Percentiles rank a stretch among this genome's conserved stretches.
Conservation (phyloP, 169 alveolate species). For the Plasmodium adleri region DNA sequence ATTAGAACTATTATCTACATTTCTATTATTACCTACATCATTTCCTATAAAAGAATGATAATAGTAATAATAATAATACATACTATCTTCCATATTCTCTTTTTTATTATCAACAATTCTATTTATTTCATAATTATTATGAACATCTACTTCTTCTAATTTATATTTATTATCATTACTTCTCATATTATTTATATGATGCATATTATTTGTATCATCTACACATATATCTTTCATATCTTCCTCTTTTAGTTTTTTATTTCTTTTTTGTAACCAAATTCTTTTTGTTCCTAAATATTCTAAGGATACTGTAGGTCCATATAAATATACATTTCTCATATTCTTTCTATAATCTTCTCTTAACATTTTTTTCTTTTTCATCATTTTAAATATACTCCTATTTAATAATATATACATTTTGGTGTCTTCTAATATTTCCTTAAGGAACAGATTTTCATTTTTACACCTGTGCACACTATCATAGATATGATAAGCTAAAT, state of each 20-base stretch:
- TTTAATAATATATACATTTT: slow-evolving; percentile 19
- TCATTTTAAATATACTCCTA: slow-evolving; percentile 13
- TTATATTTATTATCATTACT: too few species aligned
- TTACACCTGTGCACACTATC: too few species aligned
- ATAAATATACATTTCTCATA: slow-evolving; percentile 8
- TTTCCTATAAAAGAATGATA: slow-evolving; percentile 7
- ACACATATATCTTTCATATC: too few species aligned
- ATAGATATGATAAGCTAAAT: too few species aligned
- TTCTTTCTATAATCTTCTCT: slow-evolving; percentile 9
- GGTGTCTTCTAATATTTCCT: slow-evolving; percentile 21
- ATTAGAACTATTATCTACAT: slow-evolving; percentile 24
- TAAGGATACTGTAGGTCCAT: background rate
- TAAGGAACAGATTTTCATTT: background rate
- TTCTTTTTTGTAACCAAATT: too few species aligned
- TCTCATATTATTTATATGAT: too few species aligned
- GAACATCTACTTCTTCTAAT: too few species aligned
- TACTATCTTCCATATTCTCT: slow-evolving; percentile 14
- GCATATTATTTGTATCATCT: too few species aligned
- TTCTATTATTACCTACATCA: slow-evolving; percentile 10
- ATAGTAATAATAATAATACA: background rate
- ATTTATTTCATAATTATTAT: slow-evolving; percentile 35
- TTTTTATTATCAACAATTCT: slow-evolving; percentile 8
- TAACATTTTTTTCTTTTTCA: slow-evolving; percentile 7
- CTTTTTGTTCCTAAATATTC: slow-evolving; percentile 55
- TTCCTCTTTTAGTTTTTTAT: too few species aligned